Evolutionary conservation across 1,139 yeast species (phyloP), one percentile per base, ranked within the genome.

Genomic region (Suhomyces ambrosiae): DNA sequence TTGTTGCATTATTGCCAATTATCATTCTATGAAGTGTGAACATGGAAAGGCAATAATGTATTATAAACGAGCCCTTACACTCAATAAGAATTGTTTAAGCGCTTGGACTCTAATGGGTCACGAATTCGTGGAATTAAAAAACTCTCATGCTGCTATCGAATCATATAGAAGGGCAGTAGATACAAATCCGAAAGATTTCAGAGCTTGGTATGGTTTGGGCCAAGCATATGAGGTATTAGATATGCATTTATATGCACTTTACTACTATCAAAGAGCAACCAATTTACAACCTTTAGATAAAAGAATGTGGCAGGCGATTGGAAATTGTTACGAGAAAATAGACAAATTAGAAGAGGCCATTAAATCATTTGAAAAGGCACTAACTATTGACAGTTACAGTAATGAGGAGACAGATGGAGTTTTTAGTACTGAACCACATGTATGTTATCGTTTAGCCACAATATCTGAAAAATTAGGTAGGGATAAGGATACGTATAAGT

Each of bases 61-160:
- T 62, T 94, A 90, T 55, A 85, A 89, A 53, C 72, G 97, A 38
- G 98, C 98, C 0, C 66, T 94, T 27, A 79, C 88, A 0, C 68
- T 92, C 40, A 86, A 89, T 58, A 80, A 87, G 42, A 79, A 80
- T 49, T 88, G 95, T 51, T 68, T 90, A 13, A 81, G 90, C 50
- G 97, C 98, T 0, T 94, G 98, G 97, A 92, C 97, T 0, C 70
- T 94, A 42, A 90, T 94, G 97, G 98, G 99, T 9, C 99, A 94
- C 62, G 99, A 94, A 62, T 94, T 88, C 66, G 95, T 94, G 9
- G 98, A 94, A 59, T 72, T 92, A 50, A 90, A 92, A 54, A 94
- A 94, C 61, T 85, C 96, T 1, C 96, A 94, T 60, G 97, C 98
- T 1, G 98, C 98, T 1, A 92, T 94, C 37, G 97, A 92, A 63